Percentiles rank a stretch among this genome's conserved stretches.
Conservation (phyloP, 495 filamentous ascomycete species). For the Neurospora sp. region DNA sequence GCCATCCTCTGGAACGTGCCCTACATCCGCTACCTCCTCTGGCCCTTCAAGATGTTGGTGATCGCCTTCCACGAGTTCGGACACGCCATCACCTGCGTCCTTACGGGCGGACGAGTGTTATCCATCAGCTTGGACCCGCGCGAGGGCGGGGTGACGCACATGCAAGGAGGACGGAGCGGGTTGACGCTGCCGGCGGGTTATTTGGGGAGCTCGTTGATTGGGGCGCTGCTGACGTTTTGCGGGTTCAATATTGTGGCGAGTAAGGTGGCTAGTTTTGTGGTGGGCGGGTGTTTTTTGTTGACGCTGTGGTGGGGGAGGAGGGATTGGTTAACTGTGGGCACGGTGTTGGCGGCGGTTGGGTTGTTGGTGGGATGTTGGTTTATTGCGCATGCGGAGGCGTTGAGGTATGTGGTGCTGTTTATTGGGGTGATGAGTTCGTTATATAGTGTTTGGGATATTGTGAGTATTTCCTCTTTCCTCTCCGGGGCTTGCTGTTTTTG, state of each 20-base stretch:
- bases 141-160: constrained; percentile 65
- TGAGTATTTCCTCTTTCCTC: constrained; percentile 27
- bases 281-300: constrained; percentile 64
- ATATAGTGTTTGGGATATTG: constrained; percentile 80
- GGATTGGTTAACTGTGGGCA: constrained; percentile 68
- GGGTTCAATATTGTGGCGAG: constrained; percentile 72
- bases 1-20: constrained; percentile 71
- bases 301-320: constrained; percentile 71
- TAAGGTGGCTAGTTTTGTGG: constrained; percentile 62
- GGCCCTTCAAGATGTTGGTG: constrained; percentile 87
- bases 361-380: constrained; percentile 71
- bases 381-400: constrained; percentile 60
- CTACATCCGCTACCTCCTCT: constrained; percentile 60
- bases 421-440: constrained; percentile 72
- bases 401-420: constrained; percentile 69
- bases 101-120: constrained; percentile 63
- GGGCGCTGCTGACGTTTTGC: constrained; percentile 67
- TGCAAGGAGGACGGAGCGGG: constrained; percentile 66
- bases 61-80: constrained; percentile 81
- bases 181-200: constrained; percentile 72
- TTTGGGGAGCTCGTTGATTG: constrained; percentile 71
- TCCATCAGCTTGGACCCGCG: constrained; percentile 53
- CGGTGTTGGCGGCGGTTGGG: constrained; percentile 57
- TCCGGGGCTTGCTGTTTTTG: too few species aligned
- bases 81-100: constrained; percentile 62